Percentiles rank a stretch among this genome's conserved stretches.
These are phyloP conservation scores for Pholiota microspora DNA, from an alignment of 768 basidiomycete species.

Conservation along the genomic window DNA sequence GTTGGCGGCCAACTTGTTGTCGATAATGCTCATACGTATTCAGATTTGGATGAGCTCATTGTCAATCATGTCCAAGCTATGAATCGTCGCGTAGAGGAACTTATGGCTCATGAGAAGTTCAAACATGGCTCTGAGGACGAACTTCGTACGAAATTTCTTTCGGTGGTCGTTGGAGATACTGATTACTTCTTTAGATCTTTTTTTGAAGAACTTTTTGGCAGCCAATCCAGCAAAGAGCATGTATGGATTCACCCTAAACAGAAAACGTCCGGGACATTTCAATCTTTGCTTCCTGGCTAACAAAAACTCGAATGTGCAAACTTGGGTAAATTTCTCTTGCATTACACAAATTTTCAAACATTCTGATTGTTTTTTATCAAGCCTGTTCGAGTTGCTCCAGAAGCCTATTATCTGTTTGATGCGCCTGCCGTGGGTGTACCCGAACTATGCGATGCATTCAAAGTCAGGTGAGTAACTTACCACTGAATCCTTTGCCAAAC, in stretches of 20 bases:
- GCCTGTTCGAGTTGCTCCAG: constrained; percentile 86
- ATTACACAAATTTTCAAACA: background rate
- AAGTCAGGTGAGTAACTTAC: constrained; percentile 62
- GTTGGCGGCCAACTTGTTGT: constrained; percentile 66
- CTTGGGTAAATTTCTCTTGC: constrained; percentile 65
- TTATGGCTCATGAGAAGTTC: constrained; percentile 95
- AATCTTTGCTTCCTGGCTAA: constrained; percentile 91
- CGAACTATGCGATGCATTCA: constrained; percentile 96
- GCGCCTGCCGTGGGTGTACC: constrained; percentile 89
- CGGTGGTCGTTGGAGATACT: constrained; percentile 4
- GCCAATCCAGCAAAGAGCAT: constrained; percentile 94
- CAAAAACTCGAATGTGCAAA: constrained; percentile 85
- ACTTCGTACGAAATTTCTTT: constrained; percentile 68
- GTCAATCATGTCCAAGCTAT: constrained; percentile 96
- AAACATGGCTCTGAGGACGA: constrained; percentile 86
- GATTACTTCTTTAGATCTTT: constrained; percentile 59
- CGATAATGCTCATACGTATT: constrained; percentile 77
- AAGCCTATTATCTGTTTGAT: constrained; percentile 88
- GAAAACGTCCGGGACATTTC: constrained; percentile 90
- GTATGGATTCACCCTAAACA: constrained; percentile 93
- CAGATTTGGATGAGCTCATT: constrained; percentile 94
- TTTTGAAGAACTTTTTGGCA: constrained; percentile 84
- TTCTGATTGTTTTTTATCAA: constrained; percentile 27
- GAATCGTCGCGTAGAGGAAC: constrained; percentile 88
- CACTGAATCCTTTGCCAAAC: too few relatives aligned